Conservation (phyloP, 176 grass and related monocot species). For the Eragrostis curvula region DNA sequence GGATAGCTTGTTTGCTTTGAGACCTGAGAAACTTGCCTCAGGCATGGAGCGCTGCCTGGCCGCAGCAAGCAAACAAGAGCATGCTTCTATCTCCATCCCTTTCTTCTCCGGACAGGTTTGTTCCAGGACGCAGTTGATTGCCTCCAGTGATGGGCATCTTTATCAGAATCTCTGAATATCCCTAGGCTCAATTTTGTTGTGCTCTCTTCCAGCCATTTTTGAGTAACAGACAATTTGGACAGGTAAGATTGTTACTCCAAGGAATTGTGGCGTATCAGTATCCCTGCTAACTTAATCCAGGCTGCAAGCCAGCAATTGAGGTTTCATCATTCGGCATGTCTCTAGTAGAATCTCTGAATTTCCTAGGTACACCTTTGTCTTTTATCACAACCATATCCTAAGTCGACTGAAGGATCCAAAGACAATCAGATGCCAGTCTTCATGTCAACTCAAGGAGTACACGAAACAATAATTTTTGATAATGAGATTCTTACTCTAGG, state of each 20-base stretch:
- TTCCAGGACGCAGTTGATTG: not conserved
- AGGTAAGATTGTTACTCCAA: not conserved
- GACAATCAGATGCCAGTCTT: not conserved
- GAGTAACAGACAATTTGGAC: not conserved
- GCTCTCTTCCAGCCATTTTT: not conserved
- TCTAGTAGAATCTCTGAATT: constrained; percentile 7
- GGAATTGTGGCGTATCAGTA: not conserved
- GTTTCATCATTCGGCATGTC: not conserved
- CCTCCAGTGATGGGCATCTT: not conserved
- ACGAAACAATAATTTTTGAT: too few species aligned
- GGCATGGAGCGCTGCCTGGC: too few species aligned
- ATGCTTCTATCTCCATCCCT: not conserved
- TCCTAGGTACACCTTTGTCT: not conserved
- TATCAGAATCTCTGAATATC: constrained; percentile 6
- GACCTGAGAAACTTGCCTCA: too few species aligned
- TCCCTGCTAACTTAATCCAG: not conserved
- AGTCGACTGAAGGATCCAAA: not conserved
- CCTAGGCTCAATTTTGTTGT: not conserved
- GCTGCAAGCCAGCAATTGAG: not conserved
- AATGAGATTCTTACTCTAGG: not conserved
- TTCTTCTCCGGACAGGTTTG: not conserved
- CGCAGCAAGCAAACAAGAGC: too few species aligned
- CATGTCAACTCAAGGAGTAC: not conserved
- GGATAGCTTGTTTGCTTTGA: not conserved
- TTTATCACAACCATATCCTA: not conserved